Evolutionary conservation across 148 eudicot species (phyloP).

Genomic region (Mesembryanthemum crystallinum): DNA sequence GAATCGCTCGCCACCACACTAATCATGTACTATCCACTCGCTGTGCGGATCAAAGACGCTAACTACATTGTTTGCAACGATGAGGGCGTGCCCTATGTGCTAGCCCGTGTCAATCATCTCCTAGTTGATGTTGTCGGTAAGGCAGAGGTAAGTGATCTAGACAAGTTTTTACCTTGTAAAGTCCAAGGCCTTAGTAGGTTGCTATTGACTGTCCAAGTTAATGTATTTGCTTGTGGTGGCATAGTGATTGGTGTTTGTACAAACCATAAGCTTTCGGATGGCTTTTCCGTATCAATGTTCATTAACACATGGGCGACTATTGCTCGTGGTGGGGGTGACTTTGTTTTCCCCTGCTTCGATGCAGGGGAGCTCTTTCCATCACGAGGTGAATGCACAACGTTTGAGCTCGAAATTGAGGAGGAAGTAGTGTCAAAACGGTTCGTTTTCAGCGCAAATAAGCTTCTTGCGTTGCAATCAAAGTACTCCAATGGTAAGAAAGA

Average conservation of each 20-base stretch:
- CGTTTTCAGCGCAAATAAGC: neutral
- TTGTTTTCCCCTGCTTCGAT: neutral
- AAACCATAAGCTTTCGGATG: neutral
- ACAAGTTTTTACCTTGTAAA: constrained; percentile 18
- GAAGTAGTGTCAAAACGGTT: neutral
- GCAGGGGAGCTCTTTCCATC: neutral
- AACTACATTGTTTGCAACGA: constrained; percentile 25
- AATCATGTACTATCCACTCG: constrained; percentile 26
- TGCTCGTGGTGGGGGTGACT: neutral
- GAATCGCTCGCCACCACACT: constrained; percentile 17
- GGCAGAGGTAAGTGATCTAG: neutral
- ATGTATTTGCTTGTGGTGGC: constrained; percentile 16
- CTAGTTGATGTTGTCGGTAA: constrained; percentile 2
- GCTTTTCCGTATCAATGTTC: neutral
- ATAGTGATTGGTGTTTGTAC: neutral
- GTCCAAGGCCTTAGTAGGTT: neutral
- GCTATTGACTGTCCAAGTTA: neutral
- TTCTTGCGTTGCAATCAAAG: neutral
- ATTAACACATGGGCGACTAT: neutral
- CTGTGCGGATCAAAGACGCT: constrained; percentile 19
- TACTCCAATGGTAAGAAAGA: neutral
- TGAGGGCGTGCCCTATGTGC: constrained; percentile 19
- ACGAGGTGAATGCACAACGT: neutral
- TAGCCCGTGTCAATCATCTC: constrained; percentile 6
- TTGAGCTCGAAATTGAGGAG: neutral